These are phyloP conservation scores for Colletotrichum orchidophilum DNA, from an alignment of 2,329 filamentous ascomycete genomes.

Conservation along the genomic window DNA sequence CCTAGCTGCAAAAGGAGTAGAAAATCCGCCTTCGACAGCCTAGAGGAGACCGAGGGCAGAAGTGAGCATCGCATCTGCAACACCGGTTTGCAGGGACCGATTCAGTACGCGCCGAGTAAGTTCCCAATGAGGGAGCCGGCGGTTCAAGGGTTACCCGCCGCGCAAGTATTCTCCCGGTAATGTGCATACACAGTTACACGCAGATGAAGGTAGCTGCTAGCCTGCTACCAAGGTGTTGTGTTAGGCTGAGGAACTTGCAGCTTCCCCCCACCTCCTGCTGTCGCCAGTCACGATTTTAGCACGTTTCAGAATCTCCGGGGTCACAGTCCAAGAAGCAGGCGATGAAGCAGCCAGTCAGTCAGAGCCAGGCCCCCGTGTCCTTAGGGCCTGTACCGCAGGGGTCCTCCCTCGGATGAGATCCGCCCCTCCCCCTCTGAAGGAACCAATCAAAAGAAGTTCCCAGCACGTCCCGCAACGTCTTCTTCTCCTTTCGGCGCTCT, in stretches of 20 bases:
- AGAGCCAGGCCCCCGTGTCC: neutral
- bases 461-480: neutral
- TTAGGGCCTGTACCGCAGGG: neutral
- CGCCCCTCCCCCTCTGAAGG: neutral
- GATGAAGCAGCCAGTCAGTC: conserved; percentile 29
- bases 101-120: conserved; percentile 4
- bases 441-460: conserved; percentile 6
- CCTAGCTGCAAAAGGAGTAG: neutral
- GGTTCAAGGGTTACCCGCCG: conserved; percentile 7
- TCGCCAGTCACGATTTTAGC: conserved; percentile 31
- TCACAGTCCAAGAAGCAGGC: neutral
- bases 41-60: neutral
- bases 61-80: conserved; percentile 14
- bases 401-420: conserved; percentile 31
- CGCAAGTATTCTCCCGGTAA: neutral
- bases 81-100: conserved; percentile 1
- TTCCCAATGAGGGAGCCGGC: conserved; percentile 24
- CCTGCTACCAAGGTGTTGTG: neutral
- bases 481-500: neutral
- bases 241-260: neutral
- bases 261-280: conserved; percentile 13
- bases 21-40: neutral
- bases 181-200: neutral
- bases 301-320: conserved; percentile 31
- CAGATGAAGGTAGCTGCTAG: neutral